These are phyloP conservation scores for Pterocarpus santalinus DNA, from an alignment of 306 rosid genomes.

Conservation along the genomic window DNA sequence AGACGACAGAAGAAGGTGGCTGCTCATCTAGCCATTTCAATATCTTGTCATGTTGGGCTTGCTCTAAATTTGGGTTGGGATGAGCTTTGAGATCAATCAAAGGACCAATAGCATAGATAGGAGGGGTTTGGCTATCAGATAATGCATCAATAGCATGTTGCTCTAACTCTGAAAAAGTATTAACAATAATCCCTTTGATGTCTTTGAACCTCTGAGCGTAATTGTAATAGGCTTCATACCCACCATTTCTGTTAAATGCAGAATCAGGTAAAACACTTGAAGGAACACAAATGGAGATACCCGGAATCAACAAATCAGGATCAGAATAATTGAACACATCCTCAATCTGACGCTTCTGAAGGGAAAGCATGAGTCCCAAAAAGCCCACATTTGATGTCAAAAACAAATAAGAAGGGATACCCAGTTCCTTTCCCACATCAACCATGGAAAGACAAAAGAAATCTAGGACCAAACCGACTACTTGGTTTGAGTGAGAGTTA, in stretches of 20 bases:
- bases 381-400: slow-evolving; percentile 55
- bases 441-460: slow-evolving; percentile 62
- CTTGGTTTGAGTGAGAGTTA: slow-evolving; percentile 31
- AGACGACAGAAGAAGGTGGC: slow-evolving; percentile 58
- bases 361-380: slow-evolving; percentile 49
- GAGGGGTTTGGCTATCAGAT: slow-evolving; percentile 50
- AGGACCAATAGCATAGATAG: slow-evolving; percentile 69
- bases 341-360: slow-evolving; percentile 41
- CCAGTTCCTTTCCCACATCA: slow-evolving; percentile 58
- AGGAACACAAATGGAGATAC: slow-evolving; percentile 53
- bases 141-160: slow-evolving; percentile 45
- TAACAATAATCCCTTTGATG: slow-evolving; percentile 64
- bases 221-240: slow-evolving; percentile 53
- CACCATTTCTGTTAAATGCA: slow-evolving; percentile 54
- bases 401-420: slow-evolving; percentile 60
- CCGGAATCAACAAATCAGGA: slow-evolving; percentile 52
- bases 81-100: slow-evolving; percentile 56
- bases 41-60: slow-evolving; percentile 53
- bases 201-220: slow-evolving; percentile 58
- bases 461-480: slow-evolving; percentile 63
- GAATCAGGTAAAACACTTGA: slow-evolving; percentile 54
- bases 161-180: slow-evolving; percentile 63
- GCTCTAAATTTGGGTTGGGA: slow-evolving; percentile 50
- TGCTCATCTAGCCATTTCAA: slow-evolving; percentile 70
- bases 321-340: slow-evolving; percentile 51